Evolutionary conservation across 768 basidiomycete species (phyloP).

Genomic region (Rubroboletus satanas): DNA sequence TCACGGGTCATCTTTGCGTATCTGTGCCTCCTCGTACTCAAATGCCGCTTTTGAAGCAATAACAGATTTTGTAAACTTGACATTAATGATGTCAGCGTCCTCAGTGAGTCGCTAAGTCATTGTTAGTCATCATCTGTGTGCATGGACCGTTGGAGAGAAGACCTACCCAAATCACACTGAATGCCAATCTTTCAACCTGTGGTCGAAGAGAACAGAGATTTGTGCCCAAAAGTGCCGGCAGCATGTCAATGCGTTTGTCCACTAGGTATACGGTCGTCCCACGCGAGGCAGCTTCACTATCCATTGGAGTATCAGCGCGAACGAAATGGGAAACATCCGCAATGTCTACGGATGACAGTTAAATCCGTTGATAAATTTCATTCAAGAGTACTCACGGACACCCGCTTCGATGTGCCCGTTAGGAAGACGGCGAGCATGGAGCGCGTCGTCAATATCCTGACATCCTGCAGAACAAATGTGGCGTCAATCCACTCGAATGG

Average conservation of each 20-base stretch:
- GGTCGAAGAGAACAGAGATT: conserved; percentile 93
- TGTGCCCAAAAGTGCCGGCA: conserved; percentile 88
- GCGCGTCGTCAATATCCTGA: conserved; percentile 97
- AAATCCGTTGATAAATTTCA: not conserved
- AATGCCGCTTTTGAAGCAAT: conserved; percentile 96
- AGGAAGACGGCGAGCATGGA: conserved; percentile 82
- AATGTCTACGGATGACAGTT: conserved; percentile 59
- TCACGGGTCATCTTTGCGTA: conserved; percentile 87
- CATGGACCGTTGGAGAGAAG: not conserved
- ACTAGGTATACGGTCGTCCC: conserved; percentile 98
- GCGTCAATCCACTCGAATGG: conserved; percentile 3
- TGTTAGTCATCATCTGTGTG: not conserved
- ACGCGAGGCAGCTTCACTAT: conserved; percentile 89
- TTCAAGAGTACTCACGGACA: conserved; percentile 70
- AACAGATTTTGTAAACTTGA: conserved; percentile 92
- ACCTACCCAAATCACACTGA: conserved; percentile 92
- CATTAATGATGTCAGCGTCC: conserved; percentile 84
- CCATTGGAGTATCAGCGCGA: conserved; percentile 90
- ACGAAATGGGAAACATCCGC: conserved; percentile 99
- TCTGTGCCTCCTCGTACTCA: conserved; percentile 95
- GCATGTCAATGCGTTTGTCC: conserved; percentile 98
- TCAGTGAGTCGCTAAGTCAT: conserved; percentile 74
- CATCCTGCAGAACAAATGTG: conserved; percentile 53
- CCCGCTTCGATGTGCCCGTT: conserved; percentile 97
- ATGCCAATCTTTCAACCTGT: conserved; percentile 90